Base-by-base conservation (phyloP, 495 filamentous ascomycete species). In the Stereocaulon alpinum region DNA sequence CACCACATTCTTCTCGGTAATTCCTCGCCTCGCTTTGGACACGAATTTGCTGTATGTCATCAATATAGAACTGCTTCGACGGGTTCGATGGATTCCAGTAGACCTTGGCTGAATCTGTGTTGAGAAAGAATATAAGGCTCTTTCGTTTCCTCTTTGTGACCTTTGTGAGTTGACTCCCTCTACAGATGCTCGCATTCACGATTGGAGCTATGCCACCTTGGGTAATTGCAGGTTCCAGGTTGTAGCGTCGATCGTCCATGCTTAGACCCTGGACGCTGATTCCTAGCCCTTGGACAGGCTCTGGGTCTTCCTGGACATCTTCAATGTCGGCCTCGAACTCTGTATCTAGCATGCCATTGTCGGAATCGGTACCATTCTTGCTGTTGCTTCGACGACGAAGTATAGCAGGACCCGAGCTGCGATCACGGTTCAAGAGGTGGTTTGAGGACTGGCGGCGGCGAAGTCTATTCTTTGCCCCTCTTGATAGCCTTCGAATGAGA, bases 11-110 rank as follows among this genome's bases (percentile, higher is more conserved):
- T 68, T 95, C 86, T 12, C 88, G 85, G 64, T 95, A 95, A 63
- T 94, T 91, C 48, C 84, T 79, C 40, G 91, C 90, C 67, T 96
- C 89, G n/a, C 82, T 77, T 40, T 89, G 92, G 40, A 84, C 80
- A 55, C 90, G 84, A 45, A 98, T 88, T 61, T 95, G 89, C 64
- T 86, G 86, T 65, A 98, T 91, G 67, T 98, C 89, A 63, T 98
- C 93, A 58, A 98, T 85, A 67, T 94, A 94, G 63, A 98, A 87
- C 18, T 80, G 81, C 62, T 95, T 96, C 1, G 83, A 79, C 0
- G 86, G 81, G 53, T 87, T 87, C 4, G 80, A 83, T 17, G 81
- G 80, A 71, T 94, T 85, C 93, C 93, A 98, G 37, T 77, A 84
- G 40, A 97, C 87, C 69, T 89, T 93, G 49, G 86, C 89, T 6